Conservation (phyloP, 306 rosid genomes). For the Casuarina cunninghamiana region DNA sequence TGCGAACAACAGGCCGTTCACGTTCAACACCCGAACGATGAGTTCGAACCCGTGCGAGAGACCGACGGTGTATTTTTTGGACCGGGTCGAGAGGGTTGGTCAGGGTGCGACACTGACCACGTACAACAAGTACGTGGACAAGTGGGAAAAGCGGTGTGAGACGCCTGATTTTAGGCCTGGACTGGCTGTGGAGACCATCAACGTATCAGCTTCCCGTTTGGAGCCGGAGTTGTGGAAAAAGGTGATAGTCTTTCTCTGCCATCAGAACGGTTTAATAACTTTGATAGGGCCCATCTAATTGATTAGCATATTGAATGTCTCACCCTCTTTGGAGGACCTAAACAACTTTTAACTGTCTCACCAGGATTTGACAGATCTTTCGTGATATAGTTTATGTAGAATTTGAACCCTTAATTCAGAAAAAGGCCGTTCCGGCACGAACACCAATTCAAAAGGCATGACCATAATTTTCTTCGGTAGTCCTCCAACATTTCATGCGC, state of each 20-base stretch:
- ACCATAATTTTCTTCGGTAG: not conserved
- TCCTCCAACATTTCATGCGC: conserved; percentile 3
- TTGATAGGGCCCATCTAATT: too few relatives aligned
- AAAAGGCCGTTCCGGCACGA: not conserved
- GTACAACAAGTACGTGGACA: conserved; percentile 19
- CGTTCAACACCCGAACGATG: conserved; percentile 48
- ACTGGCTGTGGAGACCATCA: conserved; percentile 28
- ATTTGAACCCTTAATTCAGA: not conserved
- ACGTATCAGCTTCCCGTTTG: conserved; percentile 44
- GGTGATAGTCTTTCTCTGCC: conserved; percentile 29
- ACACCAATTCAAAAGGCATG: not conserved
- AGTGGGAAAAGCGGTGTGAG: conserved; percentile 21
- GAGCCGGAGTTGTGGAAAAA: conserved; percentile 43
- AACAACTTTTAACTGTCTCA: not conserved
- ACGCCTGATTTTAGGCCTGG: conserved; percentile 23
- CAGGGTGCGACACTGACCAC: conserved; percentile 25
- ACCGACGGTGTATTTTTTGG: conserved; percentile 40
- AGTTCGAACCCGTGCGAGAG: conserved; percentile 33
- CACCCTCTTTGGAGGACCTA: not conserved
- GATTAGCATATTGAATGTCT: not conserved
- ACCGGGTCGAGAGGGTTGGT: conserved; percentile 28
- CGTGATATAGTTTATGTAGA: not conserved
- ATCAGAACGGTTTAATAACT: too few relatives aligned
- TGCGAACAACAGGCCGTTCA: conserved; percentile 41
- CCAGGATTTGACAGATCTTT: not conserved